Conservation (phyloP, 2,329 filamentous ascomycete species). For the Ploettnerulaceae sp. region DNA sequence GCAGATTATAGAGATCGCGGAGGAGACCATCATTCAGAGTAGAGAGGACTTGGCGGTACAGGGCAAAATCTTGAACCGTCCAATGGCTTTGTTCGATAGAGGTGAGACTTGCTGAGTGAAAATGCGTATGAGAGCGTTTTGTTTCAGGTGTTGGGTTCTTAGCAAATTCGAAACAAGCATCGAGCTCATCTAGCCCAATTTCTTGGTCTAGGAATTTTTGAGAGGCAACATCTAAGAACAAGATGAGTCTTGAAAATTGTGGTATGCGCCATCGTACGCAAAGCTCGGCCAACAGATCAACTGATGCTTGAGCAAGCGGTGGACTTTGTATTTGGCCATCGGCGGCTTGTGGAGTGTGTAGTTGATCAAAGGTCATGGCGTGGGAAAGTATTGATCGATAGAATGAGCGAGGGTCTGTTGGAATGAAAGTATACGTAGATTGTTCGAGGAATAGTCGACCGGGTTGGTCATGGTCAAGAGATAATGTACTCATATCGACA, state of each 20-base stretch:
- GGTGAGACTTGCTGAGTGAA: slow-evolving; percentile 40
- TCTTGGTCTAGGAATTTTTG: slow-evolving; percentile 84
- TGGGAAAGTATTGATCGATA: slow-evolving; percentile 80
- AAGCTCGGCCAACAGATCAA: slow-evolving; percentile 79
- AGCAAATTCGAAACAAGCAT: slow-evolving; percentile 74
- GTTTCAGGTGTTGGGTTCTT: slow-evolving; percentile 66
- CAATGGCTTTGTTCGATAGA: slow-evolving; percentile 58
- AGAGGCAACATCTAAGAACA: slow-evolving; percentile 78
- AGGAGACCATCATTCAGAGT: slow-evolving; percentile 76
- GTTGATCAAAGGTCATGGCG: slow-evolving; percentile 61
- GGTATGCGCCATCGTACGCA: slow-evolving; percentile 86
- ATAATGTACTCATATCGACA: slow-evolving; percentile 32
- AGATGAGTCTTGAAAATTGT: slow-evolving; percentile 70
- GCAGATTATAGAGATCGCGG: slow-evolving; percentile 80
- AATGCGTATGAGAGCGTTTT: slow-evolving; percentile 40
- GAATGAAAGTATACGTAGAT: slow-evolving; percentile 81
- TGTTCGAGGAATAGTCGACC: slow-evolving; percentile 44
- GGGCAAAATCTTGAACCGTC: slow-evolving; percentile 63
- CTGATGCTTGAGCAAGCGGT: slow-evolving; percentile 70
- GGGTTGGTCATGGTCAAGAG: slow-evolving; percentile 30
- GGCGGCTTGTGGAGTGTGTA: slow-evolving; percentile 47
- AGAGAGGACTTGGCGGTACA: slow-evolving; percentile 71
- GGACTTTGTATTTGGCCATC: slow-evolving; percentile 38
- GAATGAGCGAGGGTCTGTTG: slow-evolving; percentile 73
- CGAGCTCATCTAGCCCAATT: slow-evolving; percentile 74